Base-by-base conservation (phyloP, 2,329 filamentous ascomycete genomes). In the Falciphora oryzae region DNA sequence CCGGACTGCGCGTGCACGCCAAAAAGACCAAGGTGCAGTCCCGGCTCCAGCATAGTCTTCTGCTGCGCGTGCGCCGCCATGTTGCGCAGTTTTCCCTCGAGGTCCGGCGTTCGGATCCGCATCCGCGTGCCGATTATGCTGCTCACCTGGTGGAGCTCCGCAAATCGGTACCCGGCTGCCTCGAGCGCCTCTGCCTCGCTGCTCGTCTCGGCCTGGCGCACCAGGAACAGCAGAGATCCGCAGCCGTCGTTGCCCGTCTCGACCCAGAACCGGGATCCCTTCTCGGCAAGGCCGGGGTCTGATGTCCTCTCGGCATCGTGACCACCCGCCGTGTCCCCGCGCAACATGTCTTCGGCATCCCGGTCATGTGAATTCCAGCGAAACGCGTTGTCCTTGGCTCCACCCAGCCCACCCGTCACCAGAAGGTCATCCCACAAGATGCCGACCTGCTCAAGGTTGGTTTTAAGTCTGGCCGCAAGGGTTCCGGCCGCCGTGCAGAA, bases 221-320 rank as follows among this genome's bases (percentile, higher is more conserved):
- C 89, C 13, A 96, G 82, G 70, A 96, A 93, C 73, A 97, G 85
- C 59, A 96, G 81, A 64, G 93, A 91, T 0, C 93, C 92, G 66
- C 87, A 87, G 4, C 89, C 89, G 53, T 86, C 83, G 35, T 76
- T 73, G 11, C 59, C 62, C 6, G 44, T 50, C 35, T 56, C 44
- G 44, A 53, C 61, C 29, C 61, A 28, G 44, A 25, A 58, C 32
- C 32, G 61, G 22, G 75, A 62, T 0, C 76, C 79, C 67, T 81
- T 81, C 67, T 83, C 80, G 1, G 74, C 75, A 16, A 78, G 66
- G 31, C 76, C 75, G 16, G 76, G 75, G 56, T 64, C 63, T 57
- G n/a, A 27, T 25, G 56, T 57, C 18, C 22, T 7, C 25, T n/a
- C 53, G 6, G 53, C 6, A 2, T n/a, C 2, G 25, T n/a, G 53